phyloP scores from a whole-genome alignment of 495 filamentous ascomycete species.

The Penicillium taxi region DNA sequence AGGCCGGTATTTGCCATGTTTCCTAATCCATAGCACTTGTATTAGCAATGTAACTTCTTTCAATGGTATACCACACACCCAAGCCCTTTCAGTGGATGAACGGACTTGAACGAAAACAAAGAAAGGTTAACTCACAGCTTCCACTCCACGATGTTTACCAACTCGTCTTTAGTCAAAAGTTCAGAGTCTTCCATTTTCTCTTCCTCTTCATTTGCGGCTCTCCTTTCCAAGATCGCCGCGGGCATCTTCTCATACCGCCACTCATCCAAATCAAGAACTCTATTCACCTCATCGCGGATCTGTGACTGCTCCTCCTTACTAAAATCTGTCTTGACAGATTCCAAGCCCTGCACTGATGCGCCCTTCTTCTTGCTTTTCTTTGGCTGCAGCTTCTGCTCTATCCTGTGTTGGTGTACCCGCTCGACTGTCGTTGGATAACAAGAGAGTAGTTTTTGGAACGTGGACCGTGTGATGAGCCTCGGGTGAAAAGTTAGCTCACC shows the following conservation, averaged over 20 bases:
- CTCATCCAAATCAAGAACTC: conserved; percentile 22
- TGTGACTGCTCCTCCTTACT: conserved; percentile 8
- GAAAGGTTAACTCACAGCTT: conserved; percentile 54
- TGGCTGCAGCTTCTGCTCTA: conserved; percentile 13
- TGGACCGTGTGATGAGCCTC: conserved; percentile 20
- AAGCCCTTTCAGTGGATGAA: too few relatives aligned
- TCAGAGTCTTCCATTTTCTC: conserved; percentile 1
- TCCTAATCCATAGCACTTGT: conserved; percentile 22
- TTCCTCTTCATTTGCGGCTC: background rate
- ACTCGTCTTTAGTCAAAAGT: conserved; percentile 26
- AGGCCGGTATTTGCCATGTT: conserved; percentile 65
- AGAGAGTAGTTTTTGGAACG: conserved; percentile 24
- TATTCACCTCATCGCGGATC: conserved; percentile 15
- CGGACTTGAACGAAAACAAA: background rate
- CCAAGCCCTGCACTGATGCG: conserved; percentile 2
- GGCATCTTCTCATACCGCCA: conserved; percentile 33
- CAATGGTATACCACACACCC: background rate
- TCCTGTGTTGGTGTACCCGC: conserved; percentile 19
- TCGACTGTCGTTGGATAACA: conserved; percentile 26
- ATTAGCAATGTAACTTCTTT: background rate
- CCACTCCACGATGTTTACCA: conserved; percentile 57
- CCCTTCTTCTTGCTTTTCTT: conserved; percentile 9
- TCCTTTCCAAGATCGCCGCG: conserved; percentile 6
- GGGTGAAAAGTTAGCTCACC: conserved; percentile 17
- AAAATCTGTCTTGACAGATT: conserved; percentile 7